Base-by-base conservation (phyloP, 108 stramenopile genomes). In the Parietichytrium sp. region DNA sequence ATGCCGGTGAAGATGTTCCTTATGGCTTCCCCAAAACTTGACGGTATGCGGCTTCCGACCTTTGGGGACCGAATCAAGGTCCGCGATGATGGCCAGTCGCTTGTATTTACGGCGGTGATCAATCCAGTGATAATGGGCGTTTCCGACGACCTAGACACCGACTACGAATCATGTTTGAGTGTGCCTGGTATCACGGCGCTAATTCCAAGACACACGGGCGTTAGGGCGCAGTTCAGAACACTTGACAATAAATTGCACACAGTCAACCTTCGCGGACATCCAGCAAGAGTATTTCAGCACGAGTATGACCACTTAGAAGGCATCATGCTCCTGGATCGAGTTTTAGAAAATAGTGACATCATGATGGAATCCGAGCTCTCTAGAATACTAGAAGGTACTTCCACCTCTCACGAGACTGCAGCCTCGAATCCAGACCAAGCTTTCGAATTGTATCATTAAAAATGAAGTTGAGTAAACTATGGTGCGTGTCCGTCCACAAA, bases 221-320 rank as follows among this genome's bases (percentile, higher is more conserved):
- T 72, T 25, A 42, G 45, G 61, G 61, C 45, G n/a, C 38, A 72
- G 61, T 72, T 72, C 1, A 72, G 45, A 20, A 42, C 36, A 10
- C 61, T 72, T 10, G 61, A 72, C 16, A 42, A 42, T n/a, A 36
- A 31, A 47, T 45, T 33, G 38, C n/a, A 23, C 33, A 72, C 36
- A 20, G 38, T 33, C 33, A 16, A 42, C 15, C 33, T 72, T 10
- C 33, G 61, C 36, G 45, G 45, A 33, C 61, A 72, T 20, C 61
- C 61, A 7, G 61, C 61, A 1, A 33, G 61, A 33, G 61, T 72
- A 6, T 72, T 72, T 27, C 61, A 72, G 20, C 61, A 72, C 61
- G 61, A 72, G 42, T 72, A 45, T 1, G 61, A 72, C 61, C 61
- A 72, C 42, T 42, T 72, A 10, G 61, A 72, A 42, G 61, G 61